phyloP scores from a whole-genome alignment of 179 eudicot genomes.

The Nepenthes alata region DNA sequence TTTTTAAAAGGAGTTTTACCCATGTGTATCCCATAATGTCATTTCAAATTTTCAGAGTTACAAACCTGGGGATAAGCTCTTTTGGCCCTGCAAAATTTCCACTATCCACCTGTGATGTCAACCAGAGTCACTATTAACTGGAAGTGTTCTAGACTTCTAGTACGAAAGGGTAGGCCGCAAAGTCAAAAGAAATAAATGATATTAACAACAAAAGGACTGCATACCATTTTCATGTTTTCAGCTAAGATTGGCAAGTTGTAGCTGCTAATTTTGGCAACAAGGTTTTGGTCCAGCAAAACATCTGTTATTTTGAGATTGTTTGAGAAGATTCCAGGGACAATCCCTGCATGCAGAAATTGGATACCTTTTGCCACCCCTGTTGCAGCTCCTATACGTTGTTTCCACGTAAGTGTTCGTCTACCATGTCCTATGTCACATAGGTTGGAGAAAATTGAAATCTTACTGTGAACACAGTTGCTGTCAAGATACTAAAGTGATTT shows the following conservation, averaged over 20 bases:
- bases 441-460: not conserved
- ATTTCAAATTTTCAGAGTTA: not conserved
- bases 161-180: not conserved
- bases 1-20: too few relatives aligned
- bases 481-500: too few relatives aligned
- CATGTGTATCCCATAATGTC: too few relatives aligned
- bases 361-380: constrained; percentile 68
- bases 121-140: too few relatives aligned
- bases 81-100: constrained; percentile 13
- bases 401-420: constrained; percentile 44
- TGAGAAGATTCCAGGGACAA: constrained; percentile 60
- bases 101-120: not conserved
- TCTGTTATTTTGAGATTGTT: constrained; percentile 69
- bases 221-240: constrained; percentile 1
- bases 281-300: constrained; percentile 54
- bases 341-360: constrained; percentile 68
- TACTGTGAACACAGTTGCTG: too few relatives aligned
- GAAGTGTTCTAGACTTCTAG: not conserved
- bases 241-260: constrained; percentile 56
- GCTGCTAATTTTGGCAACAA: constrained; percentile 66
- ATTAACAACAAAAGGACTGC: too few relatives aligned
- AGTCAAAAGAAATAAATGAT: not conserved
- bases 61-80: constrained; percentile 19
- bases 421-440: constrained; percentile 29
- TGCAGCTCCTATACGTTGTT: constrained; percentile 66